phyloP scores from a whole-genome alignment of 2,329 filamentous ascomycete species.

The Metarhizium humberi region DNA sequence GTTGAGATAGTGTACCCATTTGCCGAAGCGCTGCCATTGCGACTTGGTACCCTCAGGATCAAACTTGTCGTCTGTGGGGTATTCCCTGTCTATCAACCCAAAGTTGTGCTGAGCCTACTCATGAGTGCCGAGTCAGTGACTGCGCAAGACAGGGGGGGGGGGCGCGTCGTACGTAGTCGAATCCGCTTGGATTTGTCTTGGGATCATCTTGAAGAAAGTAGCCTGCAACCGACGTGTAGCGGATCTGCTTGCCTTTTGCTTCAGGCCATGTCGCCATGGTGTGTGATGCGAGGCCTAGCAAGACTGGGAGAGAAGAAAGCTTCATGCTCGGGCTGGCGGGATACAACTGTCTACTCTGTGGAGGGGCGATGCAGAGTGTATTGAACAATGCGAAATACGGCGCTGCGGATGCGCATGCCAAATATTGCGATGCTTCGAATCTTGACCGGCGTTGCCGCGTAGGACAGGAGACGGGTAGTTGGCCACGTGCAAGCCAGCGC shows the following conservation, averaged over 20 bases:
- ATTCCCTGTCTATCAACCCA: slow-evolving; percentile 54
- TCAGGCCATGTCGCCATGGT: slow-evolving; percentile 20
- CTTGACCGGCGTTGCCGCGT: no score
- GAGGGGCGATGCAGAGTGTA: neutral
- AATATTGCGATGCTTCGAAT: no score
- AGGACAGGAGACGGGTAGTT: no score
- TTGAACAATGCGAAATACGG: neutral
- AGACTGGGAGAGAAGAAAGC: slow-evolving; percentile 16
- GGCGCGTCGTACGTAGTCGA: slow-evolving; percentile 49
- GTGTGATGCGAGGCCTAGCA: slow-evolving; percentile 18
- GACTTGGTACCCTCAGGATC: slow-evolving; percentile 33
- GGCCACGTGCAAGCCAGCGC: neutral
- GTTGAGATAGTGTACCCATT: slow-evolving; percentile 49
- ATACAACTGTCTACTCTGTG: neutral
- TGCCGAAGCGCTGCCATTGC: slow-evolving; percentile 56
- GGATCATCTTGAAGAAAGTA: slow-evolving; percentile 57
- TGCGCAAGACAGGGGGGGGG: neutral
- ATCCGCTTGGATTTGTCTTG: slow-evolving; percentile 42
- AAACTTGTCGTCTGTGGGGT: slow-evolving; percentile 41
- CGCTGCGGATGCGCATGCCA: no score
- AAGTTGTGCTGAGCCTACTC: slow-evolving; percentile 50
- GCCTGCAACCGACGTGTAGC: slow-evolving; percentile 50
- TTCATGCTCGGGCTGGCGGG: slow-evolving; percentile 19
- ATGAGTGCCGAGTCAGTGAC: neutral
- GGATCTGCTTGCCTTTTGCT: slow-evolving; percentile 33